phyloP scores from a whole-genome alignment of 176 grass and related monocot genomes.

The Oryza nivara region DNA sequence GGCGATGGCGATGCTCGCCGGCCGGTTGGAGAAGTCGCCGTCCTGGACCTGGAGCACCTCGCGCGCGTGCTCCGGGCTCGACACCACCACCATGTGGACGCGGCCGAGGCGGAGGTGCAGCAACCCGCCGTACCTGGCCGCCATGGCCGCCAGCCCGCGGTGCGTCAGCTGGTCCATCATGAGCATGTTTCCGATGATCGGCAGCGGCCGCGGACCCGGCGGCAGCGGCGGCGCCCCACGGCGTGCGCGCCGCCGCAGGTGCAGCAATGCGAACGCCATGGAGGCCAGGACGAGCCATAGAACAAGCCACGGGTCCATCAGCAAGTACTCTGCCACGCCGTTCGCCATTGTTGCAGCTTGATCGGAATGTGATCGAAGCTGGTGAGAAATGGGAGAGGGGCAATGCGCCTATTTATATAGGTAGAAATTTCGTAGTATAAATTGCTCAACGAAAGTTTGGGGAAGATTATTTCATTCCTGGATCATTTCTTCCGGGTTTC shows the following conservation, averaged over 20 bases:
- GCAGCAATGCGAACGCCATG: slow-evolving; percentile 24
- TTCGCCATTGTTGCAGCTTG: not conserved
- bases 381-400: not conserved
- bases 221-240: slow-evolving; percentile 47
- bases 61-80: slow-evolving; percentile 66
- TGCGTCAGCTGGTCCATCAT: slow-evolving; percentile 90
- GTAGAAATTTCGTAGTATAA: too few species aligned
- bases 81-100: slow-evolving; percentile 59
- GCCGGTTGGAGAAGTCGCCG: slow-evolving; percentile 70
- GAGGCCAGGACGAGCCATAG: slow-evolving; percentile 14
- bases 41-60: slow-evolving; percentile 82
- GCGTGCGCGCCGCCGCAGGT: not conserved
- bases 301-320: slow-evolving; percentile 38
- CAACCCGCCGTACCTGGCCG: slow-evolving; percentile 54
- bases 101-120: slow-evolving; percentile 63
- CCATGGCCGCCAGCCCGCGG: slow-evolving; percentile 70
- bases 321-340: slow-evolving; percentile 45
- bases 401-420: not conserved
- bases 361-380: not conserved
- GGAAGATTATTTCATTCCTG: not conserved
- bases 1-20: slow-evolving; percentile 59
- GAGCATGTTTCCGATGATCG: slow-evolving; percentile 79
- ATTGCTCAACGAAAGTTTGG: not conserved
- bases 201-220: slow-evolving; percentile 62
- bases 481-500: not conserved